phyloP scores from a whole-genome alignment of 2,329 filamentous ascomycete genomes.

The Botrytis hyacinthi region DNA sequence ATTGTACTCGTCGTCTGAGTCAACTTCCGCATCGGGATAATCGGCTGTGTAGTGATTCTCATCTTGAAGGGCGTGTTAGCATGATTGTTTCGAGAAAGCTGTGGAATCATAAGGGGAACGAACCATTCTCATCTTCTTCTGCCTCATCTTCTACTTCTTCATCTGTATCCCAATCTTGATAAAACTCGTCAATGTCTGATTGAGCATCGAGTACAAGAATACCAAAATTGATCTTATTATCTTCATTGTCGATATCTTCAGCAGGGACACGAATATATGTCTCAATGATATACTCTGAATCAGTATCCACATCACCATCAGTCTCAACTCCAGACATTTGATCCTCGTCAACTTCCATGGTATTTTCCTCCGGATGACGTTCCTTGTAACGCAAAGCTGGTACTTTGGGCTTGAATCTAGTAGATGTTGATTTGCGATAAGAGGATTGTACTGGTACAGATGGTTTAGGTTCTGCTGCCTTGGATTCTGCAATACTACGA shows the following conservation, averaged over 20 bases:
- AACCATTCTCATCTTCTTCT: constrained; percentile 66
- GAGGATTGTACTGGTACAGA: constrained; percentile 18
- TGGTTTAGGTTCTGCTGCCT: constrained; percentile 24
- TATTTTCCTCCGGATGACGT: constrained; percentile 48
- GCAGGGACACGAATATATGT: constrained; percentile 62
- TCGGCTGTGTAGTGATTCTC: constrained; percentile 78
- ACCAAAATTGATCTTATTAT: constrained; percentile 49
- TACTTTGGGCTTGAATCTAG: constrained; percentile 55
- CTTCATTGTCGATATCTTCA: constrained; percentile 52
- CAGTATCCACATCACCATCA: constrained; percentile 47
- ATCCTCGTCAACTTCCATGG: constrained; percentile 22
- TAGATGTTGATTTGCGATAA: constrained; percentile 24
- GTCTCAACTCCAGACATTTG: constrained; percentile 42
- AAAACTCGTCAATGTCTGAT: constrained; percentile 54
- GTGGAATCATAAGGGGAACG: constrained; percentile 24
- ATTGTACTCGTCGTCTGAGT: constrained; percentile 65
- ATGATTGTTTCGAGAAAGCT: not conserved
- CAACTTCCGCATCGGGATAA: constrained; percentile 77
- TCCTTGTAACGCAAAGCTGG: constrained; percentile 55
- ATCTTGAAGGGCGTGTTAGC: constrained; percentile 45
- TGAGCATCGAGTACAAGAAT: constrained; percentile 38
- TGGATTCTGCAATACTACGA: constrained; percentile 31
- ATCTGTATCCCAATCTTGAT: constrained; percentile 55
- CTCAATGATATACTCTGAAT: constrained; percentile 61
- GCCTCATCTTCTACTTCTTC: constrained; percentile 63